These are phyloP conservation scores for Fraxinus paxiana DNA, from an alignment of 305 asterid species.

Conservation along the genomic window DNA sequence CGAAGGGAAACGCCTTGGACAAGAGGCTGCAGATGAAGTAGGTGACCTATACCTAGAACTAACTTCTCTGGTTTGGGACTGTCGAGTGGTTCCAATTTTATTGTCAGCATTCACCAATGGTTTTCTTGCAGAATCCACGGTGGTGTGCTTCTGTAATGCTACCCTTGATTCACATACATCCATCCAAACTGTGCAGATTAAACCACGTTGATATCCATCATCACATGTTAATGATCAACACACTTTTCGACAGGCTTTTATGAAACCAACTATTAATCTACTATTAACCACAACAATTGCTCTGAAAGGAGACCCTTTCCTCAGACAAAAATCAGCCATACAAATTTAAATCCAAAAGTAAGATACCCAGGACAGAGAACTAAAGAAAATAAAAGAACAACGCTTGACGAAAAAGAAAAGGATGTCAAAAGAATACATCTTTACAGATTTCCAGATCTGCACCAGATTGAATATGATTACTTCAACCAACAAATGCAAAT, in stretches of 20 bases:
- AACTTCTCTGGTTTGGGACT: slow-evolving; percentile 40
- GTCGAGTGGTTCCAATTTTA: slow-evolving; percentile 31
- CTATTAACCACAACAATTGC: slow-evolving; percentile 2
- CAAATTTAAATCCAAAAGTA: slow-evolving; percentile 23
- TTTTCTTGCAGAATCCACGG: slow-evolving; percentile 30
- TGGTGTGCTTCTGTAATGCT: slow-evolving; percentile 33
- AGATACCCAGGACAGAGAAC: slow-evolving; percentile 27
- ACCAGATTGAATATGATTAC: slow-evolving; percentile 8
- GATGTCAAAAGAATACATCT: slow-evolving; percentile 38
- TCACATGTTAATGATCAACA: slow-evolving; percentile 19
- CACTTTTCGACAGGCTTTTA: slow-evolving; percentile 17
- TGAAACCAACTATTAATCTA: slow-evolving; percentile 10
- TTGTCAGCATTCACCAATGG: slow-evolving; percentile 33
- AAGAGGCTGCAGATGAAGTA: slow-evolving; percentile 36
- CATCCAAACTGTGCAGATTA: slow-evolving; percentile 38
- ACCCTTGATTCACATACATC: slow-evolving; percentile 34
- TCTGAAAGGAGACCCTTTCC: slow-evolving; percentile 22
- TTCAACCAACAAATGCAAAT: slow-evolving; percentile 20
- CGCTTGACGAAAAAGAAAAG: slow-evolving; percentile 17
- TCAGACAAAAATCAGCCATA: slow-evolving; percentile 36
- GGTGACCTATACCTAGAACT: slow-evolving; percentile 51
- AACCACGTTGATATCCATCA: slow-evolving; percentile 33
- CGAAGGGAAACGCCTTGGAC: slow-evolving; percentile 62
- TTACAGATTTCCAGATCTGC: slow-evolving; percentile 37
- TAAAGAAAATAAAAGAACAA: slow-evolving; percentile 21